Conservation (phyloP, 495 filamentous ascomycete genomes). For the Pseudomonodictys pantanalensis region DNA sequence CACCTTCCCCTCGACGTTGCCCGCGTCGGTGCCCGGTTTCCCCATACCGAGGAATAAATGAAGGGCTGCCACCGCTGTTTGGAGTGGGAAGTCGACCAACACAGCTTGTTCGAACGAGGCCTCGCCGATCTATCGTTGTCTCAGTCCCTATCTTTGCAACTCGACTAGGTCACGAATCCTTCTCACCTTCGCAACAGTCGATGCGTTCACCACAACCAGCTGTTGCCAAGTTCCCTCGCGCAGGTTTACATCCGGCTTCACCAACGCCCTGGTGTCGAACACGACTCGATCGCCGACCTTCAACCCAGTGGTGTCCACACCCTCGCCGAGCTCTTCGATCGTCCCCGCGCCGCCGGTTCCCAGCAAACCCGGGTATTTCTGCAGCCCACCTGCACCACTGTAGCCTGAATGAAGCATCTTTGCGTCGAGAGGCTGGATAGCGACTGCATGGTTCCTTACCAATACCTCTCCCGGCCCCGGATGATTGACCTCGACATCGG, state of each 20-base stretch:
- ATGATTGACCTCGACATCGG: background rate
- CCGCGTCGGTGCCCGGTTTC: conserved; percentile 23
- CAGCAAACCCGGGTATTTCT: conserved; percentile 26
- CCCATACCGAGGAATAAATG: conserved; percentile 30
- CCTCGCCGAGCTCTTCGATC: conserved; percentile 21
- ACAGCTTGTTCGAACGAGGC: conserved; percentile 29
- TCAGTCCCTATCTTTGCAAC: background rate
- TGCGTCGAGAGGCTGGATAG: conserved; percentile 28
- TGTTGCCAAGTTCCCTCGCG: conserved; percentile 30
- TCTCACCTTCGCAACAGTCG: conserved; percentile 22
- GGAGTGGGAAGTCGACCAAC: conserved; percentile 27
- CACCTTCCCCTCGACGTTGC: conserved; percentile 18
- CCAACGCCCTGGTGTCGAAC: conserved; percentile 25
- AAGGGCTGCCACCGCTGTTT: conserved; percentile 30
- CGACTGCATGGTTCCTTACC: conserved; percentile 25
- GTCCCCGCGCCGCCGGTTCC: conserved; percentile 27
- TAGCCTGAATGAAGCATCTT: conserved; percentile 28
- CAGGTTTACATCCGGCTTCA: conserved; percentile 14
- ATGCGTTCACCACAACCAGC: conserved; percentile 15
- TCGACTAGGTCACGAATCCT: no score
- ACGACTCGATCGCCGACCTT: conserved; percentile 30
- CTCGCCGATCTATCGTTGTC: conserved; percentile 20
- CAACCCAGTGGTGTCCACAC: conserved; percentile 9
- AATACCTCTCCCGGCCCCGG: conserved; percentile 16
- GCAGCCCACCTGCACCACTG: conserved; percentile 14